Percentiles rank a stretch among this genome's conserved stretches.
These are phyloP conservation scores for Moniliophthora roreri DNA, from an alignment of 1,284 basidiomycete species.

Conservation along the genomic window DNA sequence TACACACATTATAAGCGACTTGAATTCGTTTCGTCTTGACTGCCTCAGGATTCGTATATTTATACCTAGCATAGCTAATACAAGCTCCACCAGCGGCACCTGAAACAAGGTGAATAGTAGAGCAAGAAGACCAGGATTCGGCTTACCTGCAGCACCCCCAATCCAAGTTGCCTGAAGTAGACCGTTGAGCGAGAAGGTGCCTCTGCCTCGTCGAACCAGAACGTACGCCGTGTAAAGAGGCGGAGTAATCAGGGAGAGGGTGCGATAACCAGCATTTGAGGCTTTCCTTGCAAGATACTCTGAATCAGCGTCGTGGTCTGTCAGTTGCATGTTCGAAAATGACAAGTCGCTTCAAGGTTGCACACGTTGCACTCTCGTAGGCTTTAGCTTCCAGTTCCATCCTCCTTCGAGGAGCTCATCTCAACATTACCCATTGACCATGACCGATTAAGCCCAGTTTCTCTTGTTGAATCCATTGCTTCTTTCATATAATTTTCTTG, in stretches of 20 bases:
- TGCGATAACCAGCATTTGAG: conserved; percentile 65
- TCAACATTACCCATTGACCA: too few species aligned
- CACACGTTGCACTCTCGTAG: too few species aligned
- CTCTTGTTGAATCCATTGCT: too few species aligned
- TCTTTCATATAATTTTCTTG: too few species aligned
- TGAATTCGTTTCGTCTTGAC: conserved; percentile 31
- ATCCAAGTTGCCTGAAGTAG: conserved; percentile 69
- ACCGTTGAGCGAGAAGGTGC: conserved; percentile 55
- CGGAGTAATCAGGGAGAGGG: conserved; percentile 59
- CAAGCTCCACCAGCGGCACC: conserved; percentile 32
- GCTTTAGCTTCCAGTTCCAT: too few species aligned
- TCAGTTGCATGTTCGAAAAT: background rate
- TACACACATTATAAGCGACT: conserved; percentile 56
- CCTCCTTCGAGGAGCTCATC: too few species aligned
- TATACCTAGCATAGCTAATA: conserved; percentile 37
- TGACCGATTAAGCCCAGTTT: too few species aligned
- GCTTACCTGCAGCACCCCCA: conserved; percentile 54
- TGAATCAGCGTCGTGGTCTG: conserved; percentile 4
- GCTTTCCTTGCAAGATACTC: conserved; percentile 60
- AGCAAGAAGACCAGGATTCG: background rate
- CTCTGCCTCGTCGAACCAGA: conserved; percentile 51
- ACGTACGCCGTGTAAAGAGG: conserved; percentile 55
- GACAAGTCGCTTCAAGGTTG: too few species aligned
- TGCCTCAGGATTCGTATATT: conserved; percentile 33
- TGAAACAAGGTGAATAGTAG: conserved; percentile 14